Conservation (phyloP, 2,329 filamentous ascomycete species). For the Xylariaceae sp. region DNA sequence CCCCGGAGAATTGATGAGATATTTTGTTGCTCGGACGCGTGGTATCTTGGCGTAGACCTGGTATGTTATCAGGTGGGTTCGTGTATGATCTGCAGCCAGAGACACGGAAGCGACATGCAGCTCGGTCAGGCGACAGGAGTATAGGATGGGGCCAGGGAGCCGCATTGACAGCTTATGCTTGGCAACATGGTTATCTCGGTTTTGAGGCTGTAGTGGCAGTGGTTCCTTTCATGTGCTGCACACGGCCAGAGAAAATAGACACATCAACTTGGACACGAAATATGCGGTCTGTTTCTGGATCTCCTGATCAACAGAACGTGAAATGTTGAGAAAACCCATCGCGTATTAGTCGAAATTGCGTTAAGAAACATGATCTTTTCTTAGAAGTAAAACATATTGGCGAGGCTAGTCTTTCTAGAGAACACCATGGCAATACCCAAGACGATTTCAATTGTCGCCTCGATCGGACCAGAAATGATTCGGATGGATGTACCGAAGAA, state of each 20-base stretch:
- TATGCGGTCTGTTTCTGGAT: constrained; percentile 16
- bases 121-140: constrained; percentile 13
- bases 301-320: constrained; percentile 14
- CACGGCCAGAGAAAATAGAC: too few relatives aligned
- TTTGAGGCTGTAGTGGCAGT: too few relatives aligned
- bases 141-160: constrained; percentile 13
- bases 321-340: constrained; percentile 5
- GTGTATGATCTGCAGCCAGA: constrained; percentile 31
- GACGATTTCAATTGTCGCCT: too few relatives aligned
- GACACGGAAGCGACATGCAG: constrained; percentile 24
- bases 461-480: too few relatives aligned
- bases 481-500: too few relatives aligned
- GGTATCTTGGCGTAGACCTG: too few relatives aligned
- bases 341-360: constrained; percentile 12
- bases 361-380: constrained; percentile 11
- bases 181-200: too few relatives aligned
- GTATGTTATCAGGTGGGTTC: constrained; percentile 13
- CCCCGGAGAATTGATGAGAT: constrained; percentile 13
- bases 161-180: constrained; percentile 18
- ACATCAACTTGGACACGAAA: too few relatives aligned
- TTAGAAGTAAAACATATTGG: constrained; percentile 4
- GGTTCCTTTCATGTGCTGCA: too few relatives aligned
- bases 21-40: too few relatives aligned
- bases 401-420: background rate
- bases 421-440: too few relatives aligned